Evolutionary conservation across 805 yeast genomes (phyloP).

Genomic region (Teunomyces atbi): DNA sequence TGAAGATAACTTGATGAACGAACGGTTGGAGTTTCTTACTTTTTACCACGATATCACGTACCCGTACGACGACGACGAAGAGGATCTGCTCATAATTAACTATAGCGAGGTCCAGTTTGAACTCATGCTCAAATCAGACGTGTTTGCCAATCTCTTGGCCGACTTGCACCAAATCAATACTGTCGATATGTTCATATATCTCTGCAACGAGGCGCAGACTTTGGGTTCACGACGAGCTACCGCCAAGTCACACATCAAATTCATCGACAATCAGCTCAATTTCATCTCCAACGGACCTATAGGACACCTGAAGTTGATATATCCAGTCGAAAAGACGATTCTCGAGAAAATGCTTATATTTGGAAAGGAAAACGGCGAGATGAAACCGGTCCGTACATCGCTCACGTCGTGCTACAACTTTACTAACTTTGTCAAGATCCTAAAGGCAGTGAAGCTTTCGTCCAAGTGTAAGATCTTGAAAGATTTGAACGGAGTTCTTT

Average conservation of each 20-base stretch:
- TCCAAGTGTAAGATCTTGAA: conserved; percentile 39
- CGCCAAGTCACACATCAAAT: conserved; percentile 4
- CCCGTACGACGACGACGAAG: conserved; percentile 22
- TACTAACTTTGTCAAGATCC: conserved; percentile 29
- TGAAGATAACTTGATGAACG: conserved; percentile 40
- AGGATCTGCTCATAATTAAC: conserved; percentile 22
- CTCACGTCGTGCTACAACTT: conserved; percentile 33
- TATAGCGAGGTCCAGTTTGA: conserved; percentile 33
- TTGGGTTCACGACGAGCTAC: conserved; percentile 7
- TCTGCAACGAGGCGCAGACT: conserved; percentile 20
- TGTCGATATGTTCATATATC: conserved; percentile 29
- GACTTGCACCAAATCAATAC: conserved; percentile 39
- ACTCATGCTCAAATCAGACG: conserved; percentile 38
- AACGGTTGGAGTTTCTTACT: conserved; percentile 41
- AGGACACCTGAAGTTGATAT: conserved; percentile 63
- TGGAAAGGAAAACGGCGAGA: conserved; percentile 26
- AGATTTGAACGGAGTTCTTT: conserved; percentile 35
- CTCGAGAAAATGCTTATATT: conserved; percentile 56
- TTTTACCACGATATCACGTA: conserved; percentile 28
- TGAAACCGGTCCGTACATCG: conserved; percentile 19
- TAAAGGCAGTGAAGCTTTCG: conserved; percentile 37
- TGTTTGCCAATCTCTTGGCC: conserved; percentile 32
- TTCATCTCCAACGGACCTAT: conserved; percentile 72
- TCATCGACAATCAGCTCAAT: conserved; percentile 38
- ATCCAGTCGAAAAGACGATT: conserved; percentile 62